Percentiles rank a stretch among this genome's conserved stretches.
Evolutionary conservation across 805 yeast species (phyloP).

Genomic region (Teunomyces gatunensis): DNA sequence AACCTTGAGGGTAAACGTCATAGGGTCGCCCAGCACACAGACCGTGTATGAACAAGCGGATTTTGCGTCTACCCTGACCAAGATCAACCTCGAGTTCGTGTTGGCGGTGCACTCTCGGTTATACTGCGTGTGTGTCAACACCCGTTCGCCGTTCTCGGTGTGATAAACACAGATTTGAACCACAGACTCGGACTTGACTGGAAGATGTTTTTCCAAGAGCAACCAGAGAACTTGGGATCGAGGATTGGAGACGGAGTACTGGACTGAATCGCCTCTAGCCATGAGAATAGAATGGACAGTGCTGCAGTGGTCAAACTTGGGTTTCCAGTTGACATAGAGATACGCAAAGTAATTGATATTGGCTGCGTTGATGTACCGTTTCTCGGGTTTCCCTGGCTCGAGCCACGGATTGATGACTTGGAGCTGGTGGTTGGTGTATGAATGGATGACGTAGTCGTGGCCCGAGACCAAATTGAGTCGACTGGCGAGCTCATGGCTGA

Average conservation of each 20-base stretch:
- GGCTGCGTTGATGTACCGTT: constrained; percentile 17
- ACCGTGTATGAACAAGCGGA: constrained; percentile 27
- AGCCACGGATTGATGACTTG: constrained; percentile 37
- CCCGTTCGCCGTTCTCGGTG: constrained; percentile 28
- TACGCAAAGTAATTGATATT: constrained; percentile 39
- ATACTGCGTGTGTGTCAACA: constrained; percentile 26
- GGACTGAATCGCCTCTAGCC: constrained; percentile 35
- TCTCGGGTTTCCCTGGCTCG: constrained; percentile 12
- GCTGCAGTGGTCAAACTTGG: constrained; percentile 19
- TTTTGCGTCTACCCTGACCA: constrained; percentile 27
- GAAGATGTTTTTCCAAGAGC: constrained; percentile 49
- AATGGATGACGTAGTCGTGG: constrained; percentile 67
- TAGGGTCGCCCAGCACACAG: constrained; percentile 9
- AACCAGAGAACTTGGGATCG: constrained; percentile 40
- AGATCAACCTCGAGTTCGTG: constrained; percentile 28
- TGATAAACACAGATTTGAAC: constrained; percentile 17
- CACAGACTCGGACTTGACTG: constrained; percentile 9
- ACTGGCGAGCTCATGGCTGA: constrained; percentile 31
- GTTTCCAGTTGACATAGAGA: constrained; percentile 70
- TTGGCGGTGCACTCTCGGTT: constrained; percentile 23
- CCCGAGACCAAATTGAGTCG: constrained; percentile 44
- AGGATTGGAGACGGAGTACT: constrained; percentile 33
- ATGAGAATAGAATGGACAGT: constrained; percentile 16
- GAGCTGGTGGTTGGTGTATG: constrained; percentile 14
- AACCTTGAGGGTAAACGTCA: constrained; percentile 26